phyloP scores from a whole-genome alignment of 208 protist genomes.

The Trypanosomatidae sp. region DNA sequence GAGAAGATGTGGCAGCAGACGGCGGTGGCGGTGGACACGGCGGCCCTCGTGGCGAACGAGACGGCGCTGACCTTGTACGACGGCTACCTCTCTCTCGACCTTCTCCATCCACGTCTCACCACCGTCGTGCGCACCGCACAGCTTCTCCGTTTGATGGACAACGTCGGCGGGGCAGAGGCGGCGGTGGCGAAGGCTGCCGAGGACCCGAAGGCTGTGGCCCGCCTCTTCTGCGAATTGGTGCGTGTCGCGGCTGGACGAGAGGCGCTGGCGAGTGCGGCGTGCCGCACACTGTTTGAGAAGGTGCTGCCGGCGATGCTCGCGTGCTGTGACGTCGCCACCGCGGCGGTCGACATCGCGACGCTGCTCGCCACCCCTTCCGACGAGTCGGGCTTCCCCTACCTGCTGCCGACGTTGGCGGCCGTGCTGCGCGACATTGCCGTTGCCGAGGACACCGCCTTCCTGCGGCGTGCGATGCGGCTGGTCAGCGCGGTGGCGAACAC shows the following conservation, averaged over 20 bases:
- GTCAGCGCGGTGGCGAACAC: conserved; percentile 49
- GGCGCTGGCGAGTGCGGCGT: conserved; percentile 31
- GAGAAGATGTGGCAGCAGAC: conserved; percentile 46
- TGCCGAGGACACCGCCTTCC: conserved; percentile 32
- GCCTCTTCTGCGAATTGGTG: conserved; percentile 46
- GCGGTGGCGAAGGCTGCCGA: conserved; percentile 21
- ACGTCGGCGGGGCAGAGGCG: conserved; percentile 27
- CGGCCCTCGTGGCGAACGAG: conserved; percentile 11
- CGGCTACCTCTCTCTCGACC: conserved; percentile 53
- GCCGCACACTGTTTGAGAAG: conserved; percentile 33
- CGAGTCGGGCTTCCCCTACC: no score
- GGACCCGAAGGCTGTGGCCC: conserved; percentile 27
- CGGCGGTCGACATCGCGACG: conserved; percentile 25
- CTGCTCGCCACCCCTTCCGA: no score
- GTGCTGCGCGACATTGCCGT: conserved; percentile 59
- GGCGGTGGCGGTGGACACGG: conserved; percentile 21
- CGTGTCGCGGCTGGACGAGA: conserved; percentile 36
- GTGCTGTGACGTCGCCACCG: conserved; percentile 20
- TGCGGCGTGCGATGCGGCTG: conserved; percentile 45
- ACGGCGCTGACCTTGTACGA: conserved; percentile 42
- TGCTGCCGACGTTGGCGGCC: conserved; percentile 62
- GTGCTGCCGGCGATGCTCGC: conserved; percentile 39
- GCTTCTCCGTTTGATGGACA: conserved; percentile 68
- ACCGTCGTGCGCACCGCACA: conserved; percentile 71
- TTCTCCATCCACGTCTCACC: conserved; percentile 50